Percentiles rank a stretch among this genome's conserved stretches.
These are phyloP conservation scores for Phytophthora fragariaefolia DNA, from an alignment of 352 stramenopile genomes.

Conservation along the genomic window DNA sequence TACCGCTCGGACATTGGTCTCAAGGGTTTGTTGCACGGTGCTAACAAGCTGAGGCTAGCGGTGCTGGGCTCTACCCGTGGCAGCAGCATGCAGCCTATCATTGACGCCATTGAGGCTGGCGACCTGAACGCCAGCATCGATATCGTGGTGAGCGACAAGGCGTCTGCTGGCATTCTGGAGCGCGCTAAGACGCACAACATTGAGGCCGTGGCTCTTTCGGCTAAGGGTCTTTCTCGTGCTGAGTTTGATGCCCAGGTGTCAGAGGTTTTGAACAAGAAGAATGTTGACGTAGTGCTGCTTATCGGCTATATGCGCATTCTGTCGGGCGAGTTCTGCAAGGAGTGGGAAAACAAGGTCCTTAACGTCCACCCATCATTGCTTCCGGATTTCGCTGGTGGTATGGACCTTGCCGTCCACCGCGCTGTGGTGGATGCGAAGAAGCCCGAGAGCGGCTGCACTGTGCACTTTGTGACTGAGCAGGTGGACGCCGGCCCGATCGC, in stretches of 20 bases:
- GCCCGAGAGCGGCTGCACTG: conserved; percentile 96
- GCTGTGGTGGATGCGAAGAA: conserved; percentile 97
- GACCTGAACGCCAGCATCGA: conserved; percentile 95
- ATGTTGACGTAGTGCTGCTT: conserved; percentile 97
- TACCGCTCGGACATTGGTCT: conserved; percentile 98
- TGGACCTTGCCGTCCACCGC: conserved; percentile 99
- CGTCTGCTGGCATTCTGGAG: conserved; percentile 93
- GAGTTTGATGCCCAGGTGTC: conserved; percentile 97
- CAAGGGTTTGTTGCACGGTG: conserved; percentile 90
- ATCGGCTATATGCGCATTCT: conserved; percentile 99
- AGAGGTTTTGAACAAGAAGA: conserved; percentile 90
- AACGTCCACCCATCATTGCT: conserved; percentile 99
- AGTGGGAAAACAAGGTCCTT: conserved; percentile 96
- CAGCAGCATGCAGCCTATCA: conserved; percentile 95
- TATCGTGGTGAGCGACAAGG: conserved; percentile 97
- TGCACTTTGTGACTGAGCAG: conserved; percentile 98
- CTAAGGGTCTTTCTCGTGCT: conserved; percentile 87
- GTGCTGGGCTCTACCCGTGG: conserved; percentile 97
- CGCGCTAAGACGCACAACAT: conserved; percentile 89
- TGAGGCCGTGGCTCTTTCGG: conserved; percentile 65
- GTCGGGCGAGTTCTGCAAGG: conserved; percentile 94
- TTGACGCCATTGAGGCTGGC: conserved; percentile 93
- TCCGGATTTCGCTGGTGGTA: conserved; percentile 98
- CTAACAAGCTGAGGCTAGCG: conserved; percentile 89
- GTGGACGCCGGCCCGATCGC: conserved; percentile 99